A percentile compares a stretch with the other conserved stretches of the same genome.
phyloP scores from a whole-genome alignment of 2,329 filamentous ascomycete species.

The Bipolaris oryzae region DNA sequence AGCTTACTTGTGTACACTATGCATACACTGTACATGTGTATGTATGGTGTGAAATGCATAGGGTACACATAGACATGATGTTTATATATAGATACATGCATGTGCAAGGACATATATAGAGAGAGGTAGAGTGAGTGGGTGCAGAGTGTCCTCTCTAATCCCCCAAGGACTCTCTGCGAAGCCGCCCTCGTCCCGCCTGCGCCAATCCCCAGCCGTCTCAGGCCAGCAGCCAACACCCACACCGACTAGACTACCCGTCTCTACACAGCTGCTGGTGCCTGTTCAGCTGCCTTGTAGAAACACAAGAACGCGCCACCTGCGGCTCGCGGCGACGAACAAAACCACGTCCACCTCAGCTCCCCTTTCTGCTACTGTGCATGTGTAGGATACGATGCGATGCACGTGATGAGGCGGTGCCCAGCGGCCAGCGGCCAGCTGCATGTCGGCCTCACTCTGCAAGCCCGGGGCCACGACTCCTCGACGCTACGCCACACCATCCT shows the following conservation, averaged over 20 bases:
- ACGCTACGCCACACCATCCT: slow-evolving; percentile 13
- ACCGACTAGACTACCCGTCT: neutral
- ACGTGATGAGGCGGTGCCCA: slow-evolving; percentile 14
- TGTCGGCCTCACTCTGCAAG: slow-evolving; percentile 4
- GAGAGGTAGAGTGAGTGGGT: neutral
- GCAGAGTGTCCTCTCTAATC: neutral
- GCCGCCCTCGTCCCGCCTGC: too few species aligned
- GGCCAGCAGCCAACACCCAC: neutral
- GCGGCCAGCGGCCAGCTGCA: neutral
- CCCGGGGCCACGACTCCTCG: slow-evolving; percentile 3
- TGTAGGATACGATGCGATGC: slow-evolving; percentile 1
- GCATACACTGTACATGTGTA: too few species aligned
- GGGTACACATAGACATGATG: too few species aligned
- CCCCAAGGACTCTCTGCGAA: neutral
- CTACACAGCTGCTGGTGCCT: neutral
- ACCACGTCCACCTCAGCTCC: neutral
- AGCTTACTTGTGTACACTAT: too few species aligned
- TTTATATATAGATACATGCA: too few species aligned
- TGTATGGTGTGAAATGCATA: too few species aligned
- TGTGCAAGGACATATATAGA: too few species aligned
- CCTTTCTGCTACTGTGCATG: slow-evolving; percentile 1
- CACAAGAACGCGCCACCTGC: slow-evolving; percentile 12
- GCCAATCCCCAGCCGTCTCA: neutral
- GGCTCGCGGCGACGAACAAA: slow-evolving; percentile 1
- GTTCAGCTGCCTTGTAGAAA: slow-evolving; percentile 3